phyloP scores from a whole-genome alignment of 148 eudicot species.

The Rhododendron ferrugineum region DNA sequence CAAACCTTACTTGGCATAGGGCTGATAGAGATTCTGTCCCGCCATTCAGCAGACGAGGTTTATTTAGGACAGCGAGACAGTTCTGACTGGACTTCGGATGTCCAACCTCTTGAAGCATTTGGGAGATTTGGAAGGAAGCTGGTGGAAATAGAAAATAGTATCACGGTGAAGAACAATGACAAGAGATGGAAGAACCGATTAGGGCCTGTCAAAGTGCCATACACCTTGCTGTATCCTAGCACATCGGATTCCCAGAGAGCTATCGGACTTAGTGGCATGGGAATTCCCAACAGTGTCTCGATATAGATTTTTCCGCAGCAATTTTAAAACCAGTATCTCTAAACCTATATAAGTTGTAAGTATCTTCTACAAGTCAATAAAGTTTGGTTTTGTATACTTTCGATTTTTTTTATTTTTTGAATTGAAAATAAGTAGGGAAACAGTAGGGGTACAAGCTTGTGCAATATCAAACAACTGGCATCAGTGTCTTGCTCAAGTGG shows the following conservation, averaged over 20 bases:
- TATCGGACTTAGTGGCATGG: not conserved
- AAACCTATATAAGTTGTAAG: not conserved
- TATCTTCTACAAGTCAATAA: not conserved
- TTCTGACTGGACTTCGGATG: not conserved
- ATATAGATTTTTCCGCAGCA: not conserved
- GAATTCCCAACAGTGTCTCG: not conserved
- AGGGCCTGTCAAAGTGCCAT: constrained; percentile 26
- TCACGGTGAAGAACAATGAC: constrained; percentile 14
- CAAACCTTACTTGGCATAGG: not conserved
- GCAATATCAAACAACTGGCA: not conserved
- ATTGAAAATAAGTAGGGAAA: not conserved
- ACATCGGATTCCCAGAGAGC: not conserved
- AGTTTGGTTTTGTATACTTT: not conserved
- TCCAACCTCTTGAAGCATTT: constrained; percentile 17
- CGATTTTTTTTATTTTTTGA: not conserved
- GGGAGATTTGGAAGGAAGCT: constrained; percentile 15
- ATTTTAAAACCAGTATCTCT: not conserved
- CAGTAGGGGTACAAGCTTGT: not conserved
- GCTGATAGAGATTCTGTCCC: not conserved
- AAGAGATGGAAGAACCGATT: constrained; percentile 16
- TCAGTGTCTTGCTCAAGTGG: not conserved
- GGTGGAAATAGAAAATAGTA: constrained; percentile 16
- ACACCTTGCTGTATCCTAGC: constrained; percentile 17
- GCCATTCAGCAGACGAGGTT: not conserved
- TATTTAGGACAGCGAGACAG: not conserved